These are phyloP conservation scores for Termitomyces sp. DNA, from an alignment of 768 basidiomycete species.

Conservation along the genomic window DNA sequence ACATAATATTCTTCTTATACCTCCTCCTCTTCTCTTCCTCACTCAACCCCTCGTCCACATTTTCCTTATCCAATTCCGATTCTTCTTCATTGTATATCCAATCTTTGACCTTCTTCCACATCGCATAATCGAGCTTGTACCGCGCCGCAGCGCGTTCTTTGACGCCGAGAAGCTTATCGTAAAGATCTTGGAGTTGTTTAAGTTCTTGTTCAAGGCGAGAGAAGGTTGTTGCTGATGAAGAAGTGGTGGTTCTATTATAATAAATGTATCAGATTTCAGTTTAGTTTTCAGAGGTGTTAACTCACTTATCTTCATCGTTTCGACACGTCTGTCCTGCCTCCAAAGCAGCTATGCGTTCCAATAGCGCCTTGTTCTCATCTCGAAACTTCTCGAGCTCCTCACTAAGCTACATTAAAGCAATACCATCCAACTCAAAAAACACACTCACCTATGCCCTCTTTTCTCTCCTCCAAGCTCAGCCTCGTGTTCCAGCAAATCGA, in stretches of 20 bases:
- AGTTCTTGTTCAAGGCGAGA: conserved; percentile 23
- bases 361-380: not conserved
- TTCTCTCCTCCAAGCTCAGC: not conserved
- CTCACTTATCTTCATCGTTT: conserved; percentile 7
- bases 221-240: not conserved
- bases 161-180: conserved; percentile 40
- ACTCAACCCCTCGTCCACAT: conserved; percentile 20
- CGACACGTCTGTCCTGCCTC: not conserved
- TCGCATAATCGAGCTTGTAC: conserved; percentile 51
- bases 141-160: conserved; percentile 42
- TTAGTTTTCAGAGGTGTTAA: not conserved
- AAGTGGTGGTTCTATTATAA: not conserved
- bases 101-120: conserved; percentile 42
- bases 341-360: not conserved
- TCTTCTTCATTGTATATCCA: conserved; percentile 38
- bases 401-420: not conserved
- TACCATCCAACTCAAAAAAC: not conserved
- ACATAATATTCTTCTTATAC: conserved; percentile 15
- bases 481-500: not conserved
- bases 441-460: not conserved
- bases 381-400: not conserved
- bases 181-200: conserved; percentile 33
- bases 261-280: not conserved
- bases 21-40: conserved; percentile 24
- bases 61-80: conserved; percentile 14